Conservation (phyloP, 305 asterid genomes). For the Fraxinus xanthoxyloides region DNA sequence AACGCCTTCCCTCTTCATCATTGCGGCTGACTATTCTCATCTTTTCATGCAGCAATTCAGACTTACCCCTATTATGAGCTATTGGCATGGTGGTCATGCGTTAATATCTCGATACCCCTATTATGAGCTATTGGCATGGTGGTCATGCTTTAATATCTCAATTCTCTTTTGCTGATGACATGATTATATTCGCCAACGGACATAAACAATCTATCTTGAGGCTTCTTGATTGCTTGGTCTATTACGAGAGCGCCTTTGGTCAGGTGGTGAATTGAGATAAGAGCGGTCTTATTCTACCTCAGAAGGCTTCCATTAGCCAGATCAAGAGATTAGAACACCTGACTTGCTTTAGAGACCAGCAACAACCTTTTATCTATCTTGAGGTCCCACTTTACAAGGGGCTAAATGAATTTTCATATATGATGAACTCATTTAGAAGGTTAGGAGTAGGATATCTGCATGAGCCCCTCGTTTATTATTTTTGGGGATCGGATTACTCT, state of each 20-base stretch:
- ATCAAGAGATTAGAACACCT: background rate
- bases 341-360: too few relatives aligned
- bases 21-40: background rate
- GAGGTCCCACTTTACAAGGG: too few relatives aligned
- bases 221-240: background rate
- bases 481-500: too few relatives aligned
- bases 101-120: too few relatives aligned
- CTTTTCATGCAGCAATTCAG: too few relatives aligned
- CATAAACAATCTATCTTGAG: background rate
- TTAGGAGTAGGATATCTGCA: too few relatives aligned
- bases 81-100: too few relatives aligned
- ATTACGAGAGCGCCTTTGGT: background rate
- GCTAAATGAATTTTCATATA: too few relatives aligned
- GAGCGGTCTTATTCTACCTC: background rate
- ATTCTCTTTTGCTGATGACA: background rate
- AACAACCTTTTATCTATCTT: background rate
- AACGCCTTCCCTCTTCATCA: background rate
- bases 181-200: background rate
- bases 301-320: background rate
- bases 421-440: too few relatives aligned
- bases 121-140: background rate
- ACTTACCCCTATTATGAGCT: too few relatives aligned
- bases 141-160: background rate
- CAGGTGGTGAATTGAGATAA: background rate
- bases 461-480: too few relatives aligned